phyloP scores from a whole-genome alignment of 257 asterid species.

The Jasminum sambac region DNA sequence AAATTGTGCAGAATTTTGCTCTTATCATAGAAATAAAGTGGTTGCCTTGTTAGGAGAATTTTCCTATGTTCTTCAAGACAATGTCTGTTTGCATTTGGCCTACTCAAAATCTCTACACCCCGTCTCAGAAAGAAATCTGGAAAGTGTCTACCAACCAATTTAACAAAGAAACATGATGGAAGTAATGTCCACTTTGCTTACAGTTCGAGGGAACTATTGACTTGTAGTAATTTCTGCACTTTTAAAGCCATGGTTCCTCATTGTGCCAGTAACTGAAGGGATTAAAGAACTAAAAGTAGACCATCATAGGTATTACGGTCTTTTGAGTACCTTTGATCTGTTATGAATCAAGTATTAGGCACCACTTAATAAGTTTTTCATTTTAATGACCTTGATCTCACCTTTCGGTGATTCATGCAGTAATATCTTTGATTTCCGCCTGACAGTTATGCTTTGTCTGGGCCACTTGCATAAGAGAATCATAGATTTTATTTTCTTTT shows the following conservation, averaged over 20 bases:
- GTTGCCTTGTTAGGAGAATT: not conserved
- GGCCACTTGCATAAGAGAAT: not conserved
- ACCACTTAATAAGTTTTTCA: too few species aligned
- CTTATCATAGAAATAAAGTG: not conserved
- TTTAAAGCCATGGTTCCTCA: not conserved
- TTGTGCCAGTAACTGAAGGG: not conserved
- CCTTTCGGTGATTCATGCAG: not conserved
- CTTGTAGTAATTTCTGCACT: not conserved
- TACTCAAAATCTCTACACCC: not conserved
- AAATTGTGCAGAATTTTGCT: not conserved
- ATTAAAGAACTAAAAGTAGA: not conserved
- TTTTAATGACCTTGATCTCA: constrained; percentile 4
- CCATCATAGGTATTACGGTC: not conserved
- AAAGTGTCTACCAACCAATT: not conserved
- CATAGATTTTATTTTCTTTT: not conserved
- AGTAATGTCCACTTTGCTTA: too few species aligned
- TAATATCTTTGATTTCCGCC: constrained; percentile 3
- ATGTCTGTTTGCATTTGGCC: not conserved
- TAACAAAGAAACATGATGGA: not conserved
- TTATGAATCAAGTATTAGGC: too few species aligned
- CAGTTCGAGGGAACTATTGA: not conserved
- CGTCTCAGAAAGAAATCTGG: not conserved
- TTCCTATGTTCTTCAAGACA: not conserved
- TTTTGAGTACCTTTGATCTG: not conserved
- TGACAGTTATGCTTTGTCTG: not conserved